phyloP scores from a whole-genome alignment of 2,329 filamentous ascomycete genomes.

The Trematosphaeria pertusa region DNA sequence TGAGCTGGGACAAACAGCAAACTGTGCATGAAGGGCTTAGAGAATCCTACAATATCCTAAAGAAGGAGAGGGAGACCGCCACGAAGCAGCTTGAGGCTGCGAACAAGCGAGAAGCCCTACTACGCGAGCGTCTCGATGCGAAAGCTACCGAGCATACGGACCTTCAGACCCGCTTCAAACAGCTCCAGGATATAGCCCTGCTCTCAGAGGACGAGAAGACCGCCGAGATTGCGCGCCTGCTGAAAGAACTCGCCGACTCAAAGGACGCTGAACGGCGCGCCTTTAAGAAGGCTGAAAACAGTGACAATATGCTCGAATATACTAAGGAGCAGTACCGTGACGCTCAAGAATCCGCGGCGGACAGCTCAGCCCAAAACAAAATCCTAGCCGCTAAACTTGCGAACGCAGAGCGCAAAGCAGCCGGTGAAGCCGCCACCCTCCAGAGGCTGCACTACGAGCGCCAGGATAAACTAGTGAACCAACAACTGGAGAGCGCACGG shows the following conservation, averaged over 20 bases:
- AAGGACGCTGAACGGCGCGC: slow-evolving; percentile 29
- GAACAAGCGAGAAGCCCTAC: slow-evolving; percentile 18
- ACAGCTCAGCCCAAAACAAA: slow-evolving; percentile 14
- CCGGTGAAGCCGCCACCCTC: slow-evolving; percentile 24
- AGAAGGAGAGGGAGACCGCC: slow-evolving; percentile 23
- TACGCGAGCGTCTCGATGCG: slow-evolving; percentile 26
- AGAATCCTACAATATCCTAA: slow-evolving; percentile 22
- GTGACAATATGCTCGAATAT: slow-evolving; percentile 61
- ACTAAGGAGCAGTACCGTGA: slow-evolving; percentile 62
- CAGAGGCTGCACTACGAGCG: slow-evolving; percentile 25
- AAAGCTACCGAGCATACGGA: slow-evolving; percentile 20
- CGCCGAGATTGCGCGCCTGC: slow-evolving; percentile 30
- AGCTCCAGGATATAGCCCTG: slow-evolving; percentile 24
- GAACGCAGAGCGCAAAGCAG: slow-evolving; percentile 24
- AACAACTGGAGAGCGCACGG: slow-evolving; percentile 13
- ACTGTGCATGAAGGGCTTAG: slow-evolving; percentile 32
- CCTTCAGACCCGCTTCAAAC: slow-evolving; percentile 23
- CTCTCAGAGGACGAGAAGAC: slow-evolving; percentile 31
- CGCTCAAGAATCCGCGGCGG: slow-evolving; percentile 20
- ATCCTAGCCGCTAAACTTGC: slow-evolving; percentile 22
- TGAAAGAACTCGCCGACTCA: slow-evolving; percentile 26
- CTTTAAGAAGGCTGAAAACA: slow-evolving; percentile 39
- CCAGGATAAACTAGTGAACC: slow-evolving; percentile 13
- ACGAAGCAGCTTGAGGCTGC: slow-evolving; percentile 24
- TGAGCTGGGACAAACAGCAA: slow-evolving; percentile 34